phyloP scores from a whole-genome alignment of 2,329 filamentous ascomycete genomes.

The Sporothrix pallida region DNA sequence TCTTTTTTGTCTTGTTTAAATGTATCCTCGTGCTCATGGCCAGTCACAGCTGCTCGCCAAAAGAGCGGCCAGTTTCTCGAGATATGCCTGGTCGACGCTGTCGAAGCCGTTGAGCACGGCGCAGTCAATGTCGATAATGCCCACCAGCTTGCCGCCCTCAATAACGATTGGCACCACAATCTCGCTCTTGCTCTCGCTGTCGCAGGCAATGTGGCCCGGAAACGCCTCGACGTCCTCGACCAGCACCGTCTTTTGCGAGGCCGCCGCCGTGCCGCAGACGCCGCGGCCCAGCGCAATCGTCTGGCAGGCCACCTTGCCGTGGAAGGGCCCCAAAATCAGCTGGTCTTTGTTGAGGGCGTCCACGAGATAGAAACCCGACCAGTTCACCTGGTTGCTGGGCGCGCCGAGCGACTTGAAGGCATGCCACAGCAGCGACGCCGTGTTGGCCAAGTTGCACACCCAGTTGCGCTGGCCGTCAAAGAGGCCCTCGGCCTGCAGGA shows the following conservation, averaged over 20 bases:
- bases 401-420: constrained; percentile 73
- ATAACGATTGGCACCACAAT: constrained; percentile 76
- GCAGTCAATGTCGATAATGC: constrained; percentile 83
- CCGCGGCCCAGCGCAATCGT: constrained; percentile 74
- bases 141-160: constrained; percentile 45
- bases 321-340: constrained; percentile 79
- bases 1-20: neutral
- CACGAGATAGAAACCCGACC: constrained; percentile 79
- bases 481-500: constrained; percentile 71
- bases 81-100: constrained; percentile 65
- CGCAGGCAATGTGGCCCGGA: constrained; percentile 82
- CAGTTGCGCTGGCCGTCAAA: constrained; percentile 78
- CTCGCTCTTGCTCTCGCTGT: constrained; percentile 76
- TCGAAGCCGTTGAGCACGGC: constrained; percentile 70
- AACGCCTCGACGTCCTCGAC: constrained; percentile 74
- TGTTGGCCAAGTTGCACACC: constrained; percentile 79
- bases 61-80: constrained; percentile 70
- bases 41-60: constrained; percentile 69
- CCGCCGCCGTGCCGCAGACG: constrained; percentile 75
- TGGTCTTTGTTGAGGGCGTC: constrained; percentile 52
- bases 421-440: constrained; percentile 78
- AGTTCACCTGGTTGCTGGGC: constrained; percentile 73
- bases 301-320: constrained; percentile 81
- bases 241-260: constrained; percentile 65
- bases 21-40: constrained; percentile 41